These are phyloP conservation scores for Didymella exigua DNA, from an alignment of 2,329 filamentous ascomycete species.

Conservation along the genomic window DNA sequence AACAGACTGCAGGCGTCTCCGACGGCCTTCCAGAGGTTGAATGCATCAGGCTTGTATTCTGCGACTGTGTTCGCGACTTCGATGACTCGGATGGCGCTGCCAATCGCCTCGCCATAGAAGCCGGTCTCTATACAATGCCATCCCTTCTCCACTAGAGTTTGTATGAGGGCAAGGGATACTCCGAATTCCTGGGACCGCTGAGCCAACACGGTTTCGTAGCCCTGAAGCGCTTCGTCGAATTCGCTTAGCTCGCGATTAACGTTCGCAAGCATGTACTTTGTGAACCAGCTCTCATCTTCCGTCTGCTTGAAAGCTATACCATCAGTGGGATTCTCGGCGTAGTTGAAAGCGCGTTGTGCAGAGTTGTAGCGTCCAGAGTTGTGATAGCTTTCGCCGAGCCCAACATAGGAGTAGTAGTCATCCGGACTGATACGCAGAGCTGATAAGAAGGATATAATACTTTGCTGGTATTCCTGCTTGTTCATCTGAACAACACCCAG, in stretches of 20 bases:
- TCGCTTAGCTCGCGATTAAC: slow-evolving; percentile 92
- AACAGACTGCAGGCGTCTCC: slow-evolving; percentile 89
- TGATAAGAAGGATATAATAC: slow-evolving; percentile 89
- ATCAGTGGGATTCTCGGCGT: slow-evolving; percentile 78
- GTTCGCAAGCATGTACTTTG: slow-evolving; percentile 94
- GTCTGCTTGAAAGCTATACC: slow-evolving; percentile 59
- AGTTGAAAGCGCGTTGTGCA: slow-evolving; percentile 87
- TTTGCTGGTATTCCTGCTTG: slow-evolving; percentile 86
- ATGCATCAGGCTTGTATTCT: slow-evolving; percentile 68
- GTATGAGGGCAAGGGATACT: slow-evolving; percentile 83
- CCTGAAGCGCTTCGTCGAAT: slow-evolving; percentile 78
- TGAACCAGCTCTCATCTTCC: slow-evolving; percentile 85
- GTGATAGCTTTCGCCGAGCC: slow-evolving; percentile 95
- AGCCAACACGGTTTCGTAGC: slow-evolving; percentile 75
- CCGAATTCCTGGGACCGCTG: slow-evolving; percentile 77
- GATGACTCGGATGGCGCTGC: slow-evolving; percentile 72
- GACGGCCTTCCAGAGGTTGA: slow-evolving; percentile 94
- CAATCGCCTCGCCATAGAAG: slow-evolving; percentile 80
- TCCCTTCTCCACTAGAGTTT: slow-evolving; percentile 83
- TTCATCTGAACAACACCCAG: slow-evolving; percentile 94
- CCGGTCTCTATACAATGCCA: slow-evolving; percentile 79
- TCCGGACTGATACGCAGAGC: slow-evolving; percentile 81
- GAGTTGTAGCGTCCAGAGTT: slow-evolving; percentile 92
- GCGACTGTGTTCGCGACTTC: slow-evolving; percentile 68
- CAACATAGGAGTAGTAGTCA: slow-evolving; percentile 96